Base-by-base conservation (phyloP, 129 eudicot species). In the Silybum marianum region DNA sequence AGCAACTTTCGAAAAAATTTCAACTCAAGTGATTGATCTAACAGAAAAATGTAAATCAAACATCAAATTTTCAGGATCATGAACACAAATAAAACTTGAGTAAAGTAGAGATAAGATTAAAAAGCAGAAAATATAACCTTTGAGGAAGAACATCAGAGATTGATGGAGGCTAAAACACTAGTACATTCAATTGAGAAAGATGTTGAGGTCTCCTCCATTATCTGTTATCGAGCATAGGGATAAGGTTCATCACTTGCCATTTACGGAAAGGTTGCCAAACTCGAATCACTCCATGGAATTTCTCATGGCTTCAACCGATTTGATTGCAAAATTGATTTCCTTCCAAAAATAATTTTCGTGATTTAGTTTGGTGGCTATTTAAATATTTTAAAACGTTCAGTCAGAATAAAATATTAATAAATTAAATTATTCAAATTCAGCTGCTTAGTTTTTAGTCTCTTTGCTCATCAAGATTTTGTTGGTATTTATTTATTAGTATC, bases 81-180 rank as follows among this genome's bases (percentile, higher is more conserved):
- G 22, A 11, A 46, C 23, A 6, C 7, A 2, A 10, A 79, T 32
- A 39, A 70, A 70, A 25, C 6, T n/a, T 18, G 1, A 77, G 39
- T 66, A 63, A 77, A 77, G 2, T 38, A 65, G 40, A 70, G 6
- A 58, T 58, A 18, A 79, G 36, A 19, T 30, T 1, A 76, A 32
- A 46, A 62, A 77, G 40, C 7, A 16, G 54, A 77, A 68, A 13
- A 18, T n/a, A 58, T 34, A 13, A 80, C 83, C 83, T 80, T 58
- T 60, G 34, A 71, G 22, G 77, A 71, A 71, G 26, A 71, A 71
- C 83, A 80, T 60, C 77, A 71, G 71, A 51, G 60, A 80, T 71
- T 65, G n/a, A 34, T 71, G 12, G 40, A 26, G 8, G 39, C 83
- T 79, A 79, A 71, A 13, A 71, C 58, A 58, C 51, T 7, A 14